phyloP scores from a whole-genome alignment of 2,329 filamentous ascomycete genomes.

The Cyphellophora europaea region DNA sequence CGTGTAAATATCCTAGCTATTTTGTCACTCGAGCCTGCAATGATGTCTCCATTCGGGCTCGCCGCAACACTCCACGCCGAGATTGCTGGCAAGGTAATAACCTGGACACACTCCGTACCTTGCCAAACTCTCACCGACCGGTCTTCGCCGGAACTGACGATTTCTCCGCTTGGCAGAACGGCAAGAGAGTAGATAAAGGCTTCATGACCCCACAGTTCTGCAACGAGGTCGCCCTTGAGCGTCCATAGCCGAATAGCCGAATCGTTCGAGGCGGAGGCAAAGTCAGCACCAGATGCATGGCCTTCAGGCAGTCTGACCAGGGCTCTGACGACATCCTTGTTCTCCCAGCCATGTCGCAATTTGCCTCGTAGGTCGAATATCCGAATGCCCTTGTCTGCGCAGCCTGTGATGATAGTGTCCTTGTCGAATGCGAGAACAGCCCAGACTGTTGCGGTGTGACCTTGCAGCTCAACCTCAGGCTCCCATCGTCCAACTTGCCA shows the following conservation, averaged over 20 bases:
- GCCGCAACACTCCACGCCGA: constrained; percentile 92
- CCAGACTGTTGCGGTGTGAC: constrained; percentile 80
- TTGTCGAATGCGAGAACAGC: constrained; percentile 77
- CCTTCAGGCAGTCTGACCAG: constrained; percentile 68
- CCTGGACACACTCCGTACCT: constrained; percentile 74
- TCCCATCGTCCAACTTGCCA: constrained; percentile 88
- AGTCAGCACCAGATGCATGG: constrained; percentile 76
- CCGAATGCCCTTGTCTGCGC: constrained; percentile 81
- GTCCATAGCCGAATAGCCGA: constrained; percentile 83
- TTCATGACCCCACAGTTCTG: constrained; percentile 76
- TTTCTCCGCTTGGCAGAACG: constrained; percentile 68
- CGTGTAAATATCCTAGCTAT: constrained; percentile 77
- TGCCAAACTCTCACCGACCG: constrained; percentile 88
- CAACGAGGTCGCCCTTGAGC: constrained; percentile 64
- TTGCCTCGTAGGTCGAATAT: constrained; percentile 62
- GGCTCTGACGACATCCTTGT: constrained; percentile 77
- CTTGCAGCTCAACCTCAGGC: constrained; percentile 58
- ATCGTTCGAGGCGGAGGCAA: constrained; percentile 91
- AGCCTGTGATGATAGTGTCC: constrained; percentile 74
- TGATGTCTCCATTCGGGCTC: constrained; percentile 77
- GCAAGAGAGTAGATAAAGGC: constrained; percentile 88
- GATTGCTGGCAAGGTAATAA: constrained; percentile 92
- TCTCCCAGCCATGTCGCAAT: constrained; percentile 55
- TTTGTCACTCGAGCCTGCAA: constrained; percentile 85
- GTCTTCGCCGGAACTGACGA: constrained; percentile 79